Evolutionary conservation across 2,329 filamentous ascomycete species (phyloP).

Genomic region (Emmonsiellopsis sp.): DNA sequence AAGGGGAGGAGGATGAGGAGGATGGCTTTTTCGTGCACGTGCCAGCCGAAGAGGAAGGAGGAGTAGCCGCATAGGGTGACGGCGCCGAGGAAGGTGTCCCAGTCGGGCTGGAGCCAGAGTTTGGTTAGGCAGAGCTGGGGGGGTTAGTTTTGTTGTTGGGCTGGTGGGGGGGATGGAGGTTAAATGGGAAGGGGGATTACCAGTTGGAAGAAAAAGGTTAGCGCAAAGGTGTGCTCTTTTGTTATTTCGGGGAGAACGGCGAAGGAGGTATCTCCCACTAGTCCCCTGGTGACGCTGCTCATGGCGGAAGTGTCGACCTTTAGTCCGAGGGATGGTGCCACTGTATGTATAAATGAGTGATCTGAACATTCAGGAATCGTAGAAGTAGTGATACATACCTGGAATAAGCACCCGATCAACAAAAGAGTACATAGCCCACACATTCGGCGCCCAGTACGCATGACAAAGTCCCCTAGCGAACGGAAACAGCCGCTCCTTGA

Average conservation of each 20-base stretch:
- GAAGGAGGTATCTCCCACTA: conserved; percentile 90
- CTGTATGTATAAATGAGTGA: conserved; percentile 33
- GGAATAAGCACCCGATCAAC: conserved; percentile 73
- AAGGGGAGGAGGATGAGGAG: conserved; percentile 92
- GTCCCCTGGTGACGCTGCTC: conserved; percentile 80
- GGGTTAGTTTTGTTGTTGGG: conserved; percentile 8
- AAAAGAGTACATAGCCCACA: conserved; percentile 97
- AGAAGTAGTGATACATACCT: conserved; percentile 45
- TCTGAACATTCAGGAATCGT: not conserved
- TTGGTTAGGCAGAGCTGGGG: conserved; percentile 62
- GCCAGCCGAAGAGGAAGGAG: conserved; percentile 96
- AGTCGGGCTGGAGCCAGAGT: conserved; percentile 70
- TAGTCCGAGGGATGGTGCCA: conserved; percentile 73
- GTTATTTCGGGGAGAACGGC: conserved; percentile 83
- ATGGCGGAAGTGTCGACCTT: conserved; percentile 64
- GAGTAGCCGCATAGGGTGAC: conserved; percentile 91
- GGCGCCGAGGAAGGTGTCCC: conserved; percentile 82
- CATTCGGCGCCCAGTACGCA: conserved; percentile 95
- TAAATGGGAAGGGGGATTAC: conserved; percentile 27
- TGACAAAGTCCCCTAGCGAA: conserved; percentile 92
- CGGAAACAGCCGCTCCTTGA: conserved; percentile 78
- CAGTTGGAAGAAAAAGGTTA: conserved; percentile 75
- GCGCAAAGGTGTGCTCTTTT: conserved; percentile 66
- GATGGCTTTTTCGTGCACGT: conserved; percentile 96
- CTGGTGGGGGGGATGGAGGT: not conserved